A percentile compares a stretch with the other conserved stretches of the same genome.
These are phyloP conservation scores for Golovinomyces cichoracearum DNA, from an alignment of 2,329 filamentous ascomycete species.

Conservation along the genomic window DNA sequence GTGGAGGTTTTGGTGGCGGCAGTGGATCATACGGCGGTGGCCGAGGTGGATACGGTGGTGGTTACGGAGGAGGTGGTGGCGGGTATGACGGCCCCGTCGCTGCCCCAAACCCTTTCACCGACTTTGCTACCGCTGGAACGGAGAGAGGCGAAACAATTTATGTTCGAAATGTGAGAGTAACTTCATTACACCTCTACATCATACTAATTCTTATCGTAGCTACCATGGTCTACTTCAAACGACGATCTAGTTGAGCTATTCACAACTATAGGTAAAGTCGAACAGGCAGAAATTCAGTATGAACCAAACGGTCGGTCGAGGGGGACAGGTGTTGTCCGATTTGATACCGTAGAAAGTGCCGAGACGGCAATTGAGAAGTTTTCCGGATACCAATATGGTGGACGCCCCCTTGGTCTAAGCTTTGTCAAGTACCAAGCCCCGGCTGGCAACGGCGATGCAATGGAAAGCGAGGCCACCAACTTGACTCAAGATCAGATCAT, in stretches of 20 bases:
- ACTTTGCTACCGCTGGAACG: conserved; percentile 64
- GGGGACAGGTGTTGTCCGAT: conserved; percentile 88
- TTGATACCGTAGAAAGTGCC: conserved; percentile 57
- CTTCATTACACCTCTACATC: background rate
- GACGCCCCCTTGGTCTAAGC: conserved; percentile 71
- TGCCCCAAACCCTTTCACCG: conserved; percentile 75
- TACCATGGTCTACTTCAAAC: conserved; percentile 97
- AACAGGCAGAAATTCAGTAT: conserved; percentile 97
- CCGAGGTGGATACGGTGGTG: conserved; percentile 15
- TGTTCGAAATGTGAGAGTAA: conserved; percentile 66
- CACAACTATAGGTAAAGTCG: conserved; percentile 90
- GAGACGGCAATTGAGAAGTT: conserved; percentile 93
- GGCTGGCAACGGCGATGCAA: conserved; percentile 28
- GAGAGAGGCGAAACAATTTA: conserved; percentile 71
- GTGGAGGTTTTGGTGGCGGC: conserved; percentile 7
- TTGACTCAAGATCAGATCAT: conserved; percentile 98
- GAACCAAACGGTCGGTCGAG: conserved; percentile 87
- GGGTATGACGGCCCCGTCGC: conserved; percentile 20
- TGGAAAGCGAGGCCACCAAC: conserved; percentile 59
- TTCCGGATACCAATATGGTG: conserved; percentile 90
- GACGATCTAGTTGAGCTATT: conserved; percentile 92
- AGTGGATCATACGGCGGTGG: conserved; percentile 16
- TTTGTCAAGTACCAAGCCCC: conserved; percentile 79
- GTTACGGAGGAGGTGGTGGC: conserved; percentile 17
- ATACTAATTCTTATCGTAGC: conserved; percentile 22